A percentile compares a stretch with the other conserved stretches of the same genome.
Conservation (phyloP, 768 basidiomycete genomes). For the Tylopilus vinaceipallidus region DNA sequence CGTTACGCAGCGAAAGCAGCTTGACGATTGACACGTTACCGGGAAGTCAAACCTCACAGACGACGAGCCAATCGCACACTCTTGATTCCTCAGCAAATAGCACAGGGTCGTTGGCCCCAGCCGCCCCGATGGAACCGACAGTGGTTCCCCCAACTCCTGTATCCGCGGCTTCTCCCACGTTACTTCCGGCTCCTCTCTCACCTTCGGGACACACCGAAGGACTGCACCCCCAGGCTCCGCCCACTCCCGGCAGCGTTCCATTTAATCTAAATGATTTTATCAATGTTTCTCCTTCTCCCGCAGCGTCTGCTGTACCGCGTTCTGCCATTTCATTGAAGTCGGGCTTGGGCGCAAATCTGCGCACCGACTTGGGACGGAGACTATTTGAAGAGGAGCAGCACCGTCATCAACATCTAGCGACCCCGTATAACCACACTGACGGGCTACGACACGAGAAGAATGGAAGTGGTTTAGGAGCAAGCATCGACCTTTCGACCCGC, state of each 20-base stretch:
- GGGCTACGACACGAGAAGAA: conserved; percentile 27
- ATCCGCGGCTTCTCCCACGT: conserved; percentile 19
- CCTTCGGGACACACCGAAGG: conserved; percentile 23
- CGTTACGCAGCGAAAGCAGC: conserved; percentile 29
- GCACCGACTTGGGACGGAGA: conserved; percentile 63
- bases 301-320: conserved; percentile 34
- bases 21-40: conserved; percentile 24
- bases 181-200: conserved; percentile 26
- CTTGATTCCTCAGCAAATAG: conserved; percentile 15
- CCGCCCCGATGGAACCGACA: conserved; percentile 30
- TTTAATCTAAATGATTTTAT: conserved; percentile 75
- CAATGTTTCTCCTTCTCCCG: conserved; percentile 68
- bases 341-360: conserved; percentile 47
- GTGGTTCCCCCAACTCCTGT: conserved; percentile 36
- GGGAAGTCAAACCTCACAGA: conserved; percentile 27
- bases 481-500: conserved; percentile 30
- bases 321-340: conserved; percentile 32
- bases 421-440: conserved; percentile 19
- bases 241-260: conserved; percentile 35
- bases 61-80: conserved; percentile 16
- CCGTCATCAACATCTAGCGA: conserved; percentile 33
- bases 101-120: conserved; percentile 21
- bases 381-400: conserved; percentile 71
- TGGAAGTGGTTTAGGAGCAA: conserved; percentile 26
- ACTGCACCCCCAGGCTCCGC: conserved; percentile 33